Base-by-base conservation (phyloP, 2,329 filamentous ascomycete species). In the Colletotrichum brevisporum region DNA sequence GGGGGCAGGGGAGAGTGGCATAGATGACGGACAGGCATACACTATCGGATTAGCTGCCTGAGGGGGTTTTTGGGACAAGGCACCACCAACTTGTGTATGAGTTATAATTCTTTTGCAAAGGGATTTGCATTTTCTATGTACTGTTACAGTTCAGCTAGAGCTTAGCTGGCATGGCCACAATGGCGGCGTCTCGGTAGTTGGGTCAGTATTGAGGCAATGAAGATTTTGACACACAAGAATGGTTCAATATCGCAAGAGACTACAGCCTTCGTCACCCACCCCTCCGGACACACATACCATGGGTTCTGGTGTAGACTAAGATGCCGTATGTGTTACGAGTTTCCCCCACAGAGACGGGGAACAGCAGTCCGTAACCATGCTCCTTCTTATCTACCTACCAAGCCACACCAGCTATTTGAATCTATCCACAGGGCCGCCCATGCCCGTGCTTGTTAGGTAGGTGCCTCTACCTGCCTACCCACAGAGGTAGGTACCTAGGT, bases 121-220 rank as follows among this genome's bases (percentile, higher is more conserved):
- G 63, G 52, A 70, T 68, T 67, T 70, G 67, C 67, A 70, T 68
- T 59, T 70, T 45, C 58, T 70, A 70, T 70, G 67, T 70, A 67
- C 59, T 63, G 64, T 58, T 63, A 70, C 39, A 68, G 63, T 68
- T 67, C 63, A 58, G 63, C 67, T 58, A 69, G 24, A 52, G 62
- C 47, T 52, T 55, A 61, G 67, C 67, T 56, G 67, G n/a, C 16
- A 57, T 26, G 52, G 57, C 53, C 48, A 54, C 31, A n/a, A 54
- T 57, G 64, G 39, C 43, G 57, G 57, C 63, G 58, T 68, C 57
- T 53, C 41, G 56, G 57, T 58, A 68, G 67, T 63, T 63, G 57
- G 52, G 24, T 47, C 48, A 53, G 53, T 60, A 68, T 58, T 55
- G 58, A 70, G 12, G 53, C 52, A 68, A 68, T 58, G 54, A 68